These are phyloP conservation scores for Hirschfeldia incana DNA, from an alignment of 345 rosid species.

Conservation along the genomic window DNA sequence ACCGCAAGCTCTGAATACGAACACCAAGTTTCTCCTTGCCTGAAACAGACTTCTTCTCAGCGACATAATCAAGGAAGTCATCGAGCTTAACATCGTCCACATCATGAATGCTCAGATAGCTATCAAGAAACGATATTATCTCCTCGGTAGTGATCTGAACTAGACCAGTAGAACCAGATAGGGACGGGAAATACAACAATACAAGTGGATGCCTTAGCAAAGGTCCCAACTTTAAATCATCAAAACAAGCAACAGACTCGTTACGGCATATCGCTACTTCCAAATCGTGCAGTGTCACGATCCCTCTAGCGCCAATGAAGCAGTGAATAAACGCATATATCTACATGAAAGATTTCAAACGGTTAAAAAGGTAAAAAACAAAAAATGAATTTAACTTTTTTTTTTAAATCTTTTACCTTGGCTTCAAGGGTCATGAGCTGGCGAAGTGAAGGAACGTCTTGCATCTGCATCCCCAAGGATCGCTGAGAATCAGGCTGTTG, in stretches of 20 bases:
- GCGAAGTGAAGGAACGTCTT: slow-evolving; percentile 63
- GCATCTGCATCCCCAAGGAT: slow-evolving; percentile 62
- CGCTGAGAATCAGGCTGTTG: slow-evolving; percentile 36
- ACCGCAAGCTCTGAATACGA: slow-evolving; percentile 77
- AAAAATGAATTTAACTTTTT: slow-evolving; percentile 28
- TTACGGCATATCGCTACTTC: slow-evolving; percentile 64
- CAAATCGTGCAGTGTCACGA: slow-evolving; percentile 75
- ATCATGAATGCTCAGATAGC: slow-evolving; percentile 42
- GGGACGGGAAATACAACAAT: slow-evolving; percentile 56
- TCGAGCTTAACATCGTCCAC: slow-evolving; percentile 47
- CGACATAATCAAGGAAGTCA: slow-evolving; percentile 69
- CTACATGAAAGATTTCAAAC: slow-evolving; percentile 41
- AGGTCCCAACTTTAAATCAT: slow-evolving; percentile 76
- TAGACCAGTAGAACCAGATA: slow-evolving; percentile 42
- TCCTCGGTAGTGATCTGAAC: slow-evolving; percentile 65
- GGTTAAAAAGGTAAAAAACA: background rate
- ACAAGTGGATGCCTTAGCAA: slow-evolving; percentile 66
- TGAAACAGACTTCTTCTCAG: slow-evolving; percentile 48
- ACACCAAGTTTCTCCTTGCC: slow-evolving; percentile 73
- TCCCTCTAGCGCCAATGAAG: slow-evolving; percentile 64
- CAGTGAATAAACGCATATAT: slow-evolving; percentile 86
- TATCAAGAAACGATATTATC: slow-evolving; percentile 51
- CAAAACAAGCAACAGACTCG: slow-evolving; percentile 62
- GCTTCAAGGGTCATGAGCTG: slow-evolving; percentile 62
- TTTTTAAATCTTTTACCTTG: slow-evolving; percentile 50